Evolutionary conservation across 768 basidiomycete genomes (phyloP).

Genomic region (Strobilomyces echinocephalus): DNA sequence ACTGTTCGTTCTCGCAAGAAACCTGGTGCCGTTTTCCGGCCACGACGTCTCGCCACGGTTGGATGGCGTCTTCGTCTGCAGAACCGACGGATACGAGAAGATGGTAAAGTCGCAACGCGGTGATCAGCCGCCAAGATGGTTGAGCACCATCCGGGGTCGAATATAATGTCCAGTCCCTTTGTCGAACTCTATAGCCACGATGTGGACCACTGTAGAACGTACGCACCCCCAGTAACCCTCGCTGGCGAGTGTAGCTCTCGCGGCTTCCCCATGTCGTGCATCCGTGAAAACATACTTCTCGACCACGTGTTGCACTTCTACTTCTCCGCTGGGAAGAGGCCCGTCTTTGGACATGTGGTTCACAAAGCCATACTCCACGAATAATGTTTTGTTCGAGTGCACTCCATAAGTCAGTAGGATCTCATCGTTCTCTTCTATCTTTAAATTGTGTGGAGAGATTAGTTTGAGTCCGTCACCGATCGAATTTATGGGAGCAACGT

Average conservation of each 20-base stretch:
- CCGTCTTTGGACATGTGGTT: constrained; percentile 32
- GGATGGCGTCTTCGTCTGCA: constrained; percentile 30
- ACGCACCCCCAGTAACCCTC: constrained; percentile 84
- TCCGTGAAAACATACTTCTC: constrained; percentile 46
- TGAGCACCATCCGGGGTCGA: constrained; percentile 53
- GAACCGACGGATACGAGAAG: constrained; percentile 32
- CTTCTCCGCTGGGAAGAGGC: constrained; percentile 42
- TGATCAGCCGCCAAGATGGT: constrained; percentile 77
- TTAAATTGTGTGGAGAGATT: constrained; percentile 40
- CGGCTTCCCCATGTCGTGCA: constrained; percentile 38
- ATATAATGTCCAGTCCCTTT: constrained; percentile 80
- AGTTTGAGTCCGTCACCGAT: constrained; percentile 48
- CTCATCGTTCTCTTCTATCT: constrained; percentile 53
- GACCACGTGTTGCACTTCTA: constrained; percentile 56
- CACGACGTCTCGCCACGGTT: constrained; percentile 53
- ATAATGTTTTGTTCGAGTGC: constrained; percentile 72
- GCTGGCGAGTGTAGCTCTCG: constrained; percentile 50
- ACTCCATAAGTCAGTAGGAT: constrained; percentile 74
- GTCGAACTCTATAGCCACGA: neutral
- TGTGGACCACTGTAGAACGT: neutral
- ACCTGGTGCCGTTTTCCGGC: constrained; percentile 41
- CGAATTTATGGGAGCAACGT: constrained; percentile 31
- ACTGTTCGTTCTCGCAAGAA: constrained; percentile 44
- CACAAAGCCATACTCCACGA: constrained; percentile 90
- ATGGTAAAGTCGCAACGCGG: constrained; percentile 64